phyloP scores from a whole-genome alignment of 176 grass and related monocot species.

The Aegilops bicornis region DNA sequence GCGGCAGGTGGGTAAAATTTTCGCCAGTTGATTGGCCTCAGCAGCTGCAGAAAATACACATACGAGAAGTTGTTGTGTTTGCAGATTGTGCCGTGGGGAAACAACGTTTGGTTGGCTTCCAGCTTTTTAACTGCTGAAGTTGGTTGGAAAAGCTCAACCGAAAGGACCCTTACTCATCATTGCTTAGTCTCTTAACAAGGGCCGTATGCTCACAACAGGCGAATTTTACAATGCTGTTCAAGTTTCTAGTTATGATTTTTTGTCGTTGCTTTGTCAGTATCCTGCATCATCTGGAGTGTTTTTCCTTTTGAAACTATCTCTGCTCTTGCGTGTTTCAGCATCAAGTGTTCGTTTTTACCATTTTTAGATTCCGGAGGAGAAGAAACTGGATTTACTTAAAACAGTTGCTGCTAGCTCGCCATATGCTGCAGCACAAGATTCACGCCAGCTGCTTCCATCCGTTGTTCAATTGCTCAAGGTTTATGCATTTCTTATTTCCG shows the following conservation, averaged over 20 bases:
- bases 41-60: no score
- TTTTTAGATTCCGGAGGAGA: slow-evolving; percentile 86
- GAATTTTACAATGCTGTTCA: not conserved
- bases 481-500: slow-evolving; percentile 25
- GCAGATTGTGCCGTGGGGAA: no score
- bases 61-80: no score
- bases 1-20: no score
- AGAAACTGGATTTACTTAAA: slow-evolving; percentile 92
- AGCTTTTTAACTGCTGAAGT: no score
- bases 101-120: no score
- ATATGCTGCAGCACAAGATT: slow-evolving; percentile 86
- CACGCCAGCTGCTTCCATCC: slow-evolving; percentile 92
- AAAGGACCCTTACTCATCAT: not conserved
- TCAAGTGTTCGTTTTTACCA: not conserved
- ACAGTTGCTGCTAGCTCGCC: slow-evolving; percentile 87
- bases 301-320: not conserved
- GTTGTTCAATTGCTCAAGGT: slow-evolving; percentile 85
- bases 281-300: not conserved
- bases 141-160: no score
- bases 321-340: not conserved
- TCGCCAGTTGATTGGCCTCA: no score
- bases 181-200: not conserved
- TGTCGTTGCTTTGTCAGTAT: not conserved
- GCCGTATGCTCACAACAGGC: not conserved
- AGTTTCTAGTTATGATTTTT: not conserved